Percentiles rank a stretch among this genome's conserved stretches.
These are phyloP conservation scores for Fragosphaeria purpurea DNA, from an alignment of 2,329 filamentous ascomycete genomes.

Conservation along the genomic window DNA sequence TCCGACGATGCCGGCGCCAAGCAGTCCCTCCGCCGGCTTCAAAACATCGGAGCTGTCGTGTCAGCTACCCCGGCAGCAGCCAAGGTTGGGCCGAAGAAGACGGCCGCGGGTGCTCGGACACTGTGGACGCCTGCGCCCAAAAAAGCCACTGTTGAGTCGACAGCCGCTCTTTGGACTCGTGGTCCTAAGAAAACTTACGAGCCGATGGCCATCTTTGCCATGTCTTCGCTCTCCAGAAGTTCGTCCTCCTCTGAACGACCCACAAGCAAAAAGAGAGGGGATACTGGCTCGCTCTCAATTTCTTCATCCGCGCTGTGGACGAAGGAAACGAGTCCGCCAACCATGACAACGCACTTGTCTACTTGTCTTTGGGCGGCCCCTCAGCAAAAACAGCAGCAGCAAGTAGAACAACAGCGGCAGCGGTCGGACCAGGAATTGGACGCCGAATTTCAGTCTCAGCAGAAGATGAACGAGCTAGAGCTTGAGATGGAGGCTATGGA, in stretches of 20 bases:
- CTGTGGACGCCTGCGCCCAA: constrained; percentile 1
- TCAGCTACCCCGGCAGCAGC: too few species aligned
- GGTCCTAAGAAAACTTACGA: too few species aligned
- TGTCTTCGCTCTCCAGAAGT: too few species aligned
- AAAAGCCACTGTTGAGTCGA: background rate
- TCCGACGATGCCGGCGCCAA: constrained; percentile 22
- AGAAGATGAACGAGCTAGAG: constrained; percentile 3
- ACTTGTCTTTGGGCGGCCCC: too few species aligned
- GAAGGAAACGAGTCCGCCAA: background rate
- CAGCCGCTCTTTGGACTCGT: constrained; percentile 18
- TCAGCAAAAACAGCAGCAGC: background rate
- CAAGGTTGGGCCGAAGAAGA: too few species aligned
- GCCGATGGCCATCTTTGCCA: too few species aligned
- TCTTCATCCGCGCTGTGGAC: constrained; percentile 5
- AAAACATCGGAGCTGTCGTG: constrained; percentile 8
- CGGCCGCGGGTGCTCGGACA: too few species aligned
- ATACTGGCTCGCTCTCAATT: constrained; percentile 4
- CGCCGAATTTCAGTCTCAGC: too few species aligned
- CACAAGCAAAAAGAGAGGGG: background rate
- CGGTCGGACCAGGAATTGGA: background rate
- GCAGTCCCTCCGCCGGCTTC: constrained; percentile 6
- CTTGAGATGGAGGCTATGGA: constrained; percentile 3
- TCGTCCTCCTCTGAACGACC: constrained; percentile 18
- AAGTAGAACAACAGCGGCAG: constrained; percentile 1
- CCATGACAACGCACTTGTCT: too few species aligned